A percentile compares a stretch with the other conserved stretches of the same genome.
Conservation (phyloP, 23 red algal genomes). For the Agarophyton chilense region DNA sequence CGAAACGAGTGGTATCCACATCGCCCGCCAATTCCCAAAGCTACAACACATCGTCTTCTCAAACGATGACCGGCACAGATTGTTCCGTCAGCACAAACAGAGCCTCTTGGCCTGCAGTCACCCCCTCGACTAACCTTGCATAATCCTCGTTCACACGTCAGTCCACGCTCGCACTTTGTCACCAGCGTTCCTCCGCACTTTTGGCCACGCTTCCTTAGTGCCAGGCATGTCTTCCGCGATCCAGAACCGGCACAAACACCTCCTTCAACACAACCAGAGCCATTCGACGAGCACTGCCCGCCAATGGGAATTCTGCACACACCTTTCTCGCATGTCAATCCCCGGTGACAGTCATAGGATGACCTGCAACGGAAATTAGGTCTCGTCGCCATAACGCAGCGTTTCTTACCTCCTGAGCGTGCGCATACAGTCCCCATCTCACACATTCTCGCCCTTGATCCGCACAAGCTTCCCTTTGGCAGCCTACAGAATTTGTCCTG, state of each 20-base stretch:
- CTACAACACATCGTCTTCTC: conserved; percentile 30
- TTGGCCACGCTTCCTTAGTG: not conserved
- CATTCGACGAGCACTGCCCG: not conserved
- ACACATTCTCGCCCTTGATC: not conserved
- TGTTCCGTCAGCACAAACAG: not conserved
- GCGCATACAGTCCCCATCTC: conserved; percentile 36
- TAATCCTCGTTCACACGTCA: conserved; percentile 3
- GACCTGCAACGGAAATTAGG: not conserved
- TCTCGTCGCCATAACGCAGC: not conserved
- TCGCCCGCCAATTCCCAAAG: not conserved
- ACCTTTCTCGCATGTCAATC: conserved; percentile 27
- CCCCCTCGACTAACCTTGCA: not conserved
- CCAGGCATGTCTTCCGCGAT: conserved; percentile 29
- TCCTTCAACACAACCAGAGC: conserved; percentile 17
- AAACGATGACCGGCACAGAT: not conserved
- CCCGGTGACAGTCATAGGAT: not conserved
- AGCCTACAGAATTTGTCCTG: not conserved
- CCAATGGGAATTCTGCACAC: conserved; percentile 26
- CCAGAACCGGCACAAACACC: conserved; percentile 5
- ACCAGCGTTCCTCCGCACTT: not conserved
- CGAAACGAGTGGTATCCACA: conserved; percentile 14
- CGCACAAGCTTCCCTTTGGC: not conserved
- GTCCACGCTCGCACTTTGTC: not conserved
- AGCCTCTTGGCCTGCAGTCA: not conserved
- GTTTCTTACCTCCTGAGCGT: not conserved